Percentiles rank a stretch among this genome's conserved stretches.
These are phyloP conservation scores for Macrophomina tecta DNA, from an alignment of 2,329 filamentous ascomycete genomes.

Conservation along the genomic window DNA sequence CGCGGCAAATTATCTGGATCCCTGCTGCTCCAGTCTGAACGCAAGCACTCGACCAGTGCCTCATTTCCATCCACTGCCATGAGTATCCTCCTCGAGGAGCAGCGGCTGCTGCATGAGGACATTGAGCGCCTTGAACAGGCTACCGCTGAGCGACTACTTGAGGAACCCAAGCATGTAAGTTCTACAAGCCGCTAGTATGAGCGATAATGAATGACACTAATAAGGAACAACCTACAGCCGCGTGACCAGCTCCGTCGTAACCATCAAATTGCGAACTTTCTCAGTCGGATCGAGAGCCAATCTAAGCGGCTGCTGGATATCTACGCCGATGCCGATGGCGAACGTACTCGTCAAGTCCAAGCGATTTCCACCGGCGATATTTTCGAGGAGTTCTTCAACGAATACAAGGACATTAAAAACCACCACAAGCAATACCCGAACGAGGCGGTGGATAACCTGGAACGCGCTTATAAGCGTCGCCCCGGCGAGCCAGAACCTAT, in stretches of 20 bases:
- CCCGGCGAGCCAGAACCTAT: constrained; percentile 66
- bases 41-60: not conserved
- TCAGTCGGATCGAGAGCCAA: constrained; percentile 86
- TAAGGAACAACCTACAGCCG: constrained; percentile 61
- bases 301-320: constrained; percentile 80
- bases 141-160: constrained; percentile 83
- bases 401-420: constrained; percentile 78
- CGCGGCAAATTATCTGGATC: not conserved
- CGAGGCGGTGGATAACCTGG: constrained; percentile 92
- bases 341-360: constrained; percentile 79
- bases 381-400: constrained; percentile 89
- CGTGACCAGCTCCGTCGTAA: constrained; percentile 88
- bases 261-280: constrained; percentile 86
- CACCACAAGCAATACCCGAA: constrained; percentile 93
- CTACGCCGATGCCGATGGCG: constrained; percentile 78
- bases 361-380: constrained; percentile 83
- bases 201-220: constrained; percentile 23
- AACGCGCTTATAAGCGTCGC: constrained; percentile 83
- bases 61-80: constrained; percentile 51
- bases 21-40: no score
- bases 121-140: constrained; percentile 94
- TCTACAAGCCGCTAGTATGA: constrained; percentile 2
- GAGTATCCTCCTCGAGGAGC: constrained; percentile 78
- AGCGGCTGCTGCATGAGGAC: constrained; percentile 94
- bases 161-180: constrained; percentile 86